A percentile compares a stretch with the other conserved stretches of the same genome.
These are phyloP conservation scores for Withania somnifera DNA, from an alignment of 305 asterid genomes.

Conservation along the genomic window DNA sequence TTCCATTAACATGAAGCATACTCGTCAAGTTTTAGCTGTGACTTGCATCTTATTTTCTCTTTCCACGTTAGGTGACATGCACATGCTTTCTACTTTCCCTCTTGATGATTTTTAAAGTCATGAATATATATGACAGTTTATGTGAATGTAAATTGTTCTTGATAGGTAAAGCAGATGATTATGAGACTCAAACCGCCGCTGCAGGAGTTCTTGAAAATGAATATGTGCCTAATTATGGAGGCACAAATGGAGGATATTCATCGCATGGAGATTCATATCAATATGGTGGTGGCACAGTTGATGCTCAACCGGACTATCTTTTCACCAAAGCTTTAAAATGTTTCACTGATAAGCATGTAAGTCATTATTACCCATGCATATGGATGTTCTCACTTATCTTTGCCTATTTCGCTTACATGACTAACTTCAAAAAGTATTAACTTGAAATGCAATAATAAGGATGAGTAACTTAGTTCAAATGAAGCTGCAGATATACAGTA, in stretches of 20 bases:
- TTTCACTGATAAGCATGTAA: conserved; percentile 48
- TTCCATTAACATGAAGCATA: conserved; percentile 14
- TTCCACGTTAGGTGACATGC: conserved; percentile 26
- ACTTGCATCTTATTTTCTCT: conserved; percentile 21
- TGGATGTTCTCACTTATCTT: not conserved
- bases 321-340: conserved; percentile 51
- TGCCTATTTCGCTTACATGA: not conserved
- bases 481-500: conserved; percentile 45
- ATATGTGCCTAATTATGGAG: conserved; percentile 47
- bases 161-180: conserved; percentile 42
- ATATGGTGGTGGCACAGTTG: conserved; percentile 13
- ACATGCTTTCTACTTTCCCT: not conserved
- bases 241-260: conserved; percentile 2
- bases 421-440: not conserved
- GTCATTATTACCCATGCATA: not conserved
- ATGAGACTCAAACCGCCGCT: conserved; percentile 45
- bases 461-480: not conserved
- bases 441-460: not conserved
- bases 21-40: conserved; percentile 15
- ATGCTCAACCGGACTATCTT: conserved; percentile 25
- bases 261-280: not conserved
- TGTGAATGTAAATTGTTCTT: not conserved
- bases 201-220: conserved; percentile 47
- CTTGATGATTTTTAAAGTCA: not conserved
- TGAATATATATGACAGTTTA: not conserved